Evolutionary conservation across 768 basidiomycete species (phyloP), one percentile per base, ranked within the genome.

Genomic region (Suillus lakei): DNA sequence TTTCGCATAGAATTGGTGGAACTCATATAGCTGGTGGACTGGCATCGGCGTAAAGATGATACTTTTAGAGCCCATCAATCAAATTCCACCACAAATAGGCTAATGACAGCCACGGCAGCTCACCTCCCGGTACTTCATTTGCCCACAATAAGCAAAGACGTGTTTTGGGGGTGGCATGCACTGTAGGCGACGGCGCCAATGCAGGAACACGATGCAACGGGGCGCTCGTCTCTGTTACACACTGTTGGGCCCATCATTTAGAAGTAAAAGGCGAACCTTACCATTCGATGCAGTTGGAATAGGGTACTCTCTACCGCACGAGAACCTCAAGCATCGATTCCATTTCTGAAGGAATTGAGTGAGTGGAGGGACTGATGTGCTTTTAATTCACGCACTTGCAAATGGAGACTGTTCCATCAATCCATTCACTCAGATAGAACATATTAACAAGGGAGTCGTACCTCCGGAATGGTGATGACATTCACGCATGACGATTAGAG

Each of bases 261-360:
- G 36, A 21, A 16, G 60, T 39, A 68, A 48, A 16, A 2, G 51
- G 15, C 39, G 23, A 23, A 62, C n/a, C 90, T 64, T 68, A 92
- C 91, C 46, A 93, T 91, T 93, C 91, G 62, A 93, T 89, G 68
- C 92, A 93, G 34, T n/a, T n/a, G n/a, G n/a, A n/a, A 92, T 88
- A 21, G 92, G 75, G 71, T 89, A 93, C 80, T 94, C 92, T 38
- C 92, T 91, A 69, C 93, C 92, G 68, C 88, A 83, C 13, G 91
- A 93, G 82, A 93, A 95, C 73, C 89, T 92, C 23, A 93, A 76
- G 23, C 84, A 65, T 85, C 91, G 71, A 92, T 91, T 23, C 86
- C 82, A 71, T 92, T 81, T 63, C 92, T 92, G 69, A 18, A 63
- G 15, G 28, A 61, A 65, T 46, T 39, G 26, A 39, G 46, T 43